Evolutionary conservation across 164 flowering plant species (phyloP), one percentile per base, ranked within the genome.

Genomic region (Platanus orientalis): DNA sequence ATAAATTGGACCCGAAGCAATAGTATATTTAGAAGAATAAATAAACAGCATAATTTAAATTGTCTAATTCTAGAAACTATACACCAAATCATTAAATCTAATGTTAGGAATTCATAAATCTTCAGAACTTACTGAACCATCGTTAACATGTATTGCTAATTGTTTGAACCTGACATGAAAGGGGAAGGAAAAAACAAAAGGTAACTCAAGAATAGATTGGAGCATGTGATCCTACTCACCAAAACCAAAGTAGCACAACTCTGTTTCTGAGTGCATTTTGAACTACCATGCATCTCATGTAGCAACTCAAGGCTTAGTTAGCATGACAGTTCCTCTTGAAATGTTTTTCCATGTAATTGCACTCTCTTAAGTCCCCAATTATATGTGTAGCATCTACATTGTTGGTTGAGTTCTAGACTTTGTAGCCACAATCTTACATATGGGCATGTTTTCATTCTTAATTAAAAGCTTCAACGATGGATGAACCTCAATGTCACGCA

Each of bases 391-490:
- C 21, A 19, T 21, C 65, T 68, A 62, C 14, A 1, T 26, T 26
- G 66, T 70, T 58, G 70, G 54, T 60, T 14, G 58, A 39, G 17
- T 34, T 54, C 34, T 67, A 1, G 58, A 24, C 11, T 64, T 27
- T 54, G 83, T 68, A 50, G 84, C 66, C 50, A 61, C 65, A 55
- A 93, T 73, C 80, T 87, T 87, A 63, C 96, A 89, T n/a, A 93
- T 48, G 20, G 96, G 92, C 72, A 78, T 78, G 54, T 30, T 69
- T 51, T 90, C 92, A 3, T 78, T 81, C 79, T 74, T 80, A 58
- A 88, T 84, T 19, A 88, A 62, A 69, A 90, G 92, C 86, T 83
- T 84, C 84, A 88, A 54, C 1, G 85, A 80, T 20, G 92, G 83
- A 73, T 83, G 80, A 62, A 90, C 85, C 59, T 74, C 65, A 25